These are phyloP conservation scores for Alternaria sp. DNA, from an alignment of 2,329 filamentous ascomycete genomes.

Conservation along the genomic window DNA sequence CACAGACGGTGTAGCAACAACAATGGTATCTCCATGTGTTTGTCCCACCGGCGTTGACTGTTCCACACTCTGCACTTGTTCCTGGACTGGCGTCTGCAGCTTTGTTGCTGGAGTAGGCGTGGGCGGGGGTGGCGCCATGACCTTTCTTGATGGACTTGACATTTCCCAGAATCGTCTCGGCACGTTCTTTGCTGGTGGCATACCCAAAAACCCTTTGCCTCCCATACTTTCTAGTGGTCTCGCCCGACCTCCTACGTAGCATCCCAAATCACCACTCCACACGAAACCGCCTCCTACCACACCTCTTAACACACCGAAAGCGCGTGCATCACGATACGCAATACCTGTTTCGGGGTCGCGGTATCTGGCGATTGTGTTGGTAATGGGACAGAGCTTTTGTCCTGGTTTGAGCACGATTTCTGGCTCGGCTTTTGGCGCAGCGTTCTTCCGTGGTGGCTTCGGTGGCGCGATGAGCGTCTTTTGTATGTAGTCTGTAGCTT, in stretches of 20 bases:
- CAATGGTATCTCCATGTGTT: background rate
- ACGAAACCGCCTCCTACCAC: conserved; percentile 76
- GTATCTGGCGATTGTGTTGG: conserved; percentile 80
- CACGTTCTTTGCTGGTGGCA: conserved; percentile 75
- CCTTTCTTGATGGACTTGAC: conserved; percentile 24
- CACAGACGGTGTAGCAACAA: background rate
- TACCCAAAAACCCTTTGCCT: conserved; percentile 52
- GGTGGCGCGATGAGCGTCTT: conserved; percentile 54
- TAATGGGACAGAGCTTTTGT: conserved; percentile 74
- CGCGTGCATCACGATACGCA: conserved; percentile 78
- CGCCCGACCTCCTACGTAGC: conserved; percentile 75
- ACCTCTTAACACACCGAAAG: conserved; percentile 82
- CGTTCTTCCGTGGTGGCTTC: conserved; percentile 50
- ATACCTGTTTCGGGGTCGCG: conserved; percentile 85
- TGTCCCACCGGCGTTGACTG: background rate
- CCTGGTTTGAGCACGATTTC: conserved; percentile 37
- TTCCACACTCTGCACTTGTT: background rate
- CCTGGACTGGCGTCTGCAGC: background rate
- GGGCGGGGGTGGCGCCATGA: background rate
- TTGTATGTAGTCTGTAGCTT: conserved; percentile 41
- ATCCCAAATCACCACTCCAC: conserved; percentile 83
- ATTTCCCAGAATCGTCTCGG: conserved; percentile 73
- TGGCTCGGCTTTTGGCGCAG: conserved; percentile 27
- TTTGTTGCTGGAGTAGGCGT: background rate
- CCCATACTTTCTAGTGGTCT: conserved; percentile 40